These are phyloP conservation scores for Paraglomus brasilianum DNA, from an alignment of 192 early-diverging fungal genomes.

Conservation along the genomic window DNA sequence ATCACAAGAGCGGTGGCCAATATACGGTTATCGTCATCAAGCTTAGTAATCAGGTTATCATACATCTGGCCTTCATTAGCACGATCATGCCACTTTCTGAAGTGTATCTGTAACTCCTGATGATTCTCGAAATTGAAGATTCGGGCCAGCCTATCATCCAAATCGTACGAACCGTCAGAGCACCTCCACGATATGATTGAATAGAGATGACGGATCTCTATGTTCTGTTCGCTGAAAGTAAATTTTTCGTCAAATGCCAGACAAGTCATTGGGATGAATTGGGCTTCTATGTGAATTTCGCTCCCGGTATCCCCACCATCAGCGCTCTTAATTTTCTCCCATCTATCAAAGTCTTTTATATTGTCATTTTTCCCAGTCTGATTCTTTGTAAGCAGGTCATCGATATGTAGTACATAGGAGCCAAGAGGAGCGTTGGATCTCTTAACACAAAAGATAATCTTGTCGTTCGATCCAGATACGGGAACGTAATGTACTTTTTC, in stretches of 20 bases:
- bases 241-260: background rate
- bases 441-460: conserved; percentile 1
- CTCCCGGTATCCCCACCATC: background rate
- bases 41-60: background rate
- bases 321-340: background rate
- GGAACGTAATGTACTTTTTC: conserved; percentile 20
- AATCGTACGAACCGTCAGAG: background rate
- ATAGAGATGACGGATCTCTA: conserved; percentile 17
- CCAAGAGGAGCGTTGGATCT: background rate
- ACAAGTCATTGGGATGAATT: background rate
- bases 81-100: background rate
- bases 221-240: background rate
- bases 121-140: conserved; percentile 18
- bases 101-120: background rate
- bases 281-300: conserved; percentile 4
- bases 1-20: conserved; percentile 14
- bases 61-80: background rate
- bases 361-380: background rate
- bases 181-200: background rate
- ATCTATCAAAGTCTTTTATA: background rate
- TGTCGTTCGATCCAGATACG: conserved; percentile 1
- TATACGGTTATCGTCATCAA: background rate
- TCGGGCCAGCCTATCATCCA: conserved; percentile 1
- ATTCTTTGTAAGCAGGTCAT: background rate
- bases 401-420: background rate